Conservation (phyloP, 108 stramenopile genomes). For the Skeletonema grethae region DNA sequence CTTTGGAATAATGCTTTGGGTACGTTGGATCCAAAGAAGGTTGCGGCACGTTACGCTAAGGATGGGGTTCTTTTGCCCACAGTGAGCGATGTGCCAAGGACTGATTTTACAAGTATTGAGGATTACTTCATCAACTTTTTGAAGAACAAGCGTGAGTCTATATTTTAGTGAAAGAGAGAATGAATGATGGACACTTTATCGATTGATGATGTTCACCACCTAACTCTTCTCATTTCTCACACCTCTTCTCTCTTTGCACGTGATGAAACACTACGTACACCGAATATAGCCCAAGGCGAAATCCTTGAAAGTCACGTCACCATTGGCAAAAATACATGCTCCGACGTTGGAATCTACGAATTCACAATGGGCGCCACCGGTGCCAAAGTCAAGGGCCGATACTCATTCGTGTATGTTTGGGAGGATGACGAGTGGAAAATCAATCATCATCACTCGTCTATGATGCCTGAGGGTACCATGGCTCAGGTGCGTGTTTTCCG, state of each 20-base stretch:
- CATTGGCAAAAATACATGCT: background rate
- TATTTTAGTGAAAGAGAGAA: background rate
- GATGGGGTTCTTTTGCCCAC: conserved; percentile 36
- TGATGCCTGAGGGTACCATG: conserved; percentile 58
- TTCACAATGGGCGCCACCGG: conserved; percentile 63
- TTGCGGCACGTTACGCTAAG: conserved; percentile 54
- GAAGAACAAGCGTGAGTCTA: no score
- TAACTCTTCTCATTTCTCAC: no score
- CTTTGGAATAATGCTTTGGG: conserved; percentile 62
- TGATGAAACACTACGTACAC: background rate
- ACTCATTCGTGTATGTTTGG: conserved; percentile 58
- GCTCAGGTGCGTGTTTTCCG: no score
- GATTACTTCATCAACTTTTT: no score
- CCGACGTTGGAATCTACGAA: background rate
- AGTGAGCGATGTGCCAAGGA: conserved; percentile 31
- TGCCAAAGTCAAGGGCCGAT: conserved; percentile 56
- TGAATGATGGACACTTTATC: no score
- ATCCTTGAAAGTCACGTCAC: no score
- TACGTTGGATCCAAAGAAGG: conserved; percentile 42
- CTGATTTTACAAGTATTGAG: conserved; percentile 10
- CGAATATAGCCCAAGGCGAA: background rate
- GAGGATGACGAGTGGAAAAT: conserved; percentile 73
- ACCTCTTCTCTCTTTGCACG: no score
- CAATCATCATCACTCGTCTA: conserved; percentile 66
- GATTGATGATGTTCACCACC: no score